A percentile compares a stretch with the other conserved stretches of the same genome.
Evolutionary conservation across 2,329 filamentous ascomycete species (phyloP).

Genomic region (Aaosphaeria pasadenensis): DNA sequence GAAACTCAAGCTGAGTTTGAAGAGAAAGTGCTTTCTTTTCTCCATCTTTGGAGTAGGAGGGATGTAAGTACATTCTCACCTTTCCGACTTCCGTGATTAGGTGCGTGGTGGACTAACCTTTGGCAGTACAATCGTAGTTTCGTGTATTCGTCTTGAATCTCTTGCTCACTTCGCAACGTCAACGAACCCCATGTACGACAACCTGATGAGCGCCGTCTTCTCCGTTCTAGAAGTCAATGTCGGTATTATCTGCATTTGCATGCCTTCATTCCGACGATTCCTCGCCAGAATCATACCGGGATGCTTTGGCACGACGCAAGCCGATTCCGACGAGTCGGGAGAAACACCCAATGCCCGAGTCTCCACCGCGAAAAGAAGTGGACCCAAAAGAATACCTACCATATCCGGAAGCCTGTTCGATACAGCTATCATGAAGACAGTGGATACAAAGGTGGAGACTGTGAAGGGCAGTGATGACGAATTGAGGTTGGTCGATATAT

Average conservation of each 20-base stretch:
- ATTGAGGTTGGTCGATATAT: neutral
- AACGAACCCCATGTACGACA: conserved; percentile 38
- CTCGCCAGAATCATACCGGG: conserved; percentile 13
- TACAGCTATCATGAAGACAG: neutral
- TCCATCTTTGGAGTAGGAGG: conserved; percentile 38
- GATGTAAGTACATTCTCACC: conserved; percentile 24
- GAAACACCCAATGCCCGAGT: neutral
- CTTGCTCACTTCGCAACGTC: conserved; percentile 44
- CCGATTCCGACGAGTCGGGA: neutral
- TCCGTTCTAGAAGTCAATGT: conserved; percentile 23
- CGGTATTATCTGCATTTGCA: conserved; percentile 23
- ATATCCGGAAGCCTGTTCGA: neutral
- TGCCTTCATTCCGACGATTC: conserved; percentile 19
- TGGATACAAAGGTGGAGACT: neutral
- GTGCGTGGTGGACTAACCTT: neutral
- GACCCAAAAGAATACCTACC: neutral
- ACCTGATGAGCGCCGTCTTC: conserved; percentile 26
- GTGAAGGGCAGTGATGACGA: neutral
- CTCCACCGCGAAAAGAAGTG: neutral
- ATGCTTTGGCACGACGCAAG: neutral
- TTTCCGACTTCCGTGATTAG: neutral
- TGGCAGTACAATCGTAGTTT: conserved; percentile 18
- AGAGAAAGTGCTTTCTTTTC: conserved; percentile 35
- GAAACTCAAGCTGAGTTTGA: conserved; percentile 26
- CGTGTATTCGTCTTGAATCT: conserved; percentile 43